Conservation (phyloP, 208 protist species). For the Leishmania tarentolae region DNA sequence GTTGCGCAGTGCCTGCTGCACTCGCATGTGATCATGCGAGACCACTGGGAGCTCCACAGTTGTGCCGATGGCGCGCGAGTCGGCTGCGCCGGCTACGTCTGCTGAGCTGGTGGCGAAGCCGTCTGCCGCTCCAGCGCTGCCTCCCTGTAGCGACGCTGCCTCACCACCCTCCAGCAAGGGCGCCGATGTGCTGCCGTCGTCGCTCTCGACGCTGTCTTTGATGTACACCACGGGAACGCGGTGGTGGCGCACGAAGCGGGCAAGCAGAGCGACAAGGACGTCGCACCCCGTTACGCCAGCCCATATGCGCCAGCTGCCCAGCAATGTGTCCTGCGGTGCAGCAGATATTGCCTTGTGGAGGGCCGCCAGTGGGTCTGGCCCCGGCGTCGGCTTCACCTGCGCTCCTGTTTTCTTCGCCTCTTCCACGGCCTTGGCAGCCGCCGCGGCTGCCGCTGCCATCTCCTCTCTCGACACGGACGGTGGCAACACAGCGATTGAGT, state of each 20-base stretch:
- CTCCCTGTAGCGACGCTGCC: background rate
- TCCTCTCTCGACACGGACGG: conserved; percentile 9
- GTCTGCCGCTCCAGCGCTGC: conserved; percentile 7
- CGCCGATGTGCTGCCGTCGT: conserved; percentile 11
- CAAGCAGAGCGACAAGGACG: conserved; percentile 42
- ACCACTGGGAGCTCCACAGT: conserved; percentile 31
- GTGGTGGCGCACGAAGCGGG: conserved; percentile 56
- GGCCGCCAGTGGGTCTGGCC: conserved; percentile 19
- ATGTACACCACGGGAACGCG: conserved; percentile 84
- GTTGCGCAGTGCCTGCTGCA: conserved; percentile 70
- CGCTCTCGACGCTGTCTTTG: conserved; percentile 25
- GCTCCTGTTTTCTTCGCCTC: conserved; percentile 9
- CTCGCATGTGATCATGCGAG: conserved; percentile 65
- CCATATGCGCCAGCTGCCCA: conserved; percentile 67
- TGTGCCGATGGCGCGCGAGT: conserved; percentile 14
- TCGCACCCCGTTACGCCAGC: conserved; percentile 54
- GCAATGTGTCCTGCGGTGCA: conserved; percentile 36
- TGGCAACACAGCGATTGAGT: conserved; percentile 33
- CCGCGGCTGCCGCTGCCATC: conserved; percentile 21
- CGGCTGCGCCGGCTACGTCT: background rate
- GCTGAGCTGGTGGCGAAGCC: background rate
- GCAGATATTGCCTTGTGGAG: conserved; percentile 38
- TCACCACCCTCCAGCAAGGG: conserved; percentile 1
- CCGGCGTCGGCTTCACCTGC: conserved; percentile 2
- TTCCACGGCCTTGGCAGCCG: conserved; percentile 12